Conservation (phyloP, 1,139 yeast species). For the Blastobotrys arbuscula region DNA sequence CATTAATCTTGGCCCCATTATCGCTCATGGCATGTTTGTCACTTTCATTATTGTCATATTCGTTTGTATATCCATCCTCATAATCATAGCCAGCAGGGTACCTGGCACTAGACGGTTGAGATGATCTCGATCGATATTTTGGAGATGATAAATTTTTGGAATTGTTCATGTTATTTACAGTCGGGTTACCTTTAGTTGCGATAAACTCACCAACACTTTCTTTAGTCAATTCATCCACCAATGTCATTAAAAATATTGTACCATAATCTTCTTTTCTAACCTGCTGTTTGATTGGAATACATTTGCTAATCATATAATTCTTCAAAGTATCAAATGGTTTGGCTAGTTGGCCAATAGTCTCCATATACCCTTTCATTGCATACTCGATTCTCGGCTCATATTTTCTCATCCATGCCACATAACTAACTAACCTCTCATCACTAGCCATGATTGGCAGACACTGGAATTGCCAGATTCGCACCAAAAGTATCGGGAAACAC, state of each 20-base stretch:
- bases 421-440: neutral
- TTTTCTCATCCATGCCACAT: neutral
- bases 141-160: too few relatives aligned
- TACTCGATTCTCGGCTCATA: neutral
- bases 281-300: neutral
- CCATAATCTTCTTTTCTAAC: neutral
- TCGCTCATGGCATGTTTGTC: neutral
- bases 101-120: neutral
- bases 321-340: neutral
- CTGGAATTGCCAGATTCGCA: constrained; percentile 1
- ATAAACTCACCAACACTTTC: constrained; percentile 1
- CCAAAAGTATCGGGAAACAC: constrained; percentile 3
- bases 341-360: neutral
- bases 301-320: neutral
- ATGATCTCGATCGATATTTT: too few relatives aligned
- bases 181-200: neutral
- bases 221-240: neutral
- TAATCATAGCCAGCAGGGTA: neutral
- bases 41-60: neutral
- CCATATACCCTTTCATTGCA: constrained; percentile 1
- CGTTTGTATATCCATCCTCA: too few relatives aligned
- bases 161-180: too few relatives aligned
- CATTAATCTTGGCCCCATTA: too few relatives aligned
- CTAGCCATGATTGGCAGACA: neutral
- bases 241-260: neutral